Evolutionary conservation across 1,284 basidiomycete genomes (phyloP), one percentile per base, ranked within the genome.

Genomic region (Fomitopsis schrenkii): DNA sequence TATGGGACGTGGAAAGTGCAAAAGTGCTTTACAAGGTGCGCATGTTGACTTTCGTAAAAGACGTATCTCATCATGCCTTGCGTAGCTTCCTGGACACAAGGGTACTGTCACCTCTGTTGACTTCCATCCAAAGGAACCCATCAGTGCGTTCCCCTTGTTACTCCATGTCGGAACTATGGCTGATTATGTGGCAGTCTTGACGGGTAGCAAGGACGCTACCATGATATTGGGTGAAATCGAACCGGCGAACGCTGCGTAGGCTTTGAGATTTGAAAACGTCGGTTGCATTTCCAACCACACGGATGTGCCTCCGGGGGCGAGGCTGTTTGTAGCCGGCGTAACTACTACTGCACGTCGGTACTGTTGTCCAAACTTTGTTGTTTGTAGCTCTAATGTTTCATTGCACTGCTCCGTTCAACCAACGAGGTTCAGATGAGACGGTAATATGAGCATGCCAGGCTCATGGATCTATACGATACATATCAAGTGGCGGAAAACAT

Each of bases 111-210:
- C 92, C 0, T 80, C 89, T 15, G 93, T 94, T 0, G 94, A 95
- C 71, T 95, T 95, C 79, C 93, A 95, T 71, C 91, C 93, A 17
- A 93, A 88, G 72, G 95, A 97, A 72, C 95, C 95, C 17, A 95
- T 97, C 74, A 86, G 93, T 91, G 73, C 66, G 86, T 78, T 12
- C 45, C 40, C n/a, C 55, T 55, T 26, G 48, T 15, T 40, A 54
- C 19, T 54, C 22, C 2, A 38, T 44, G 55, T 33, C 30, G 30
- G 30, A 33, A 8, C 44, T 17, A 35, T 61, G 8, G 58, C 33
- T 62, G 48, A 40, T 64, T 62, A 9, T 22, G 45, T 62, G 48
- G 26, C 59, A 91, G 90, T 95, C 65, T 79, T 96, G 57, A 95
- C 93, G 1, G 88, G 84, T 42, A 94, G 93, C 75, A 95, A 95